phyloP scores from a whole-genome alignment of 2,329 filamentous ascomycete genomes.

The Botrytis cinerea region DNA sequence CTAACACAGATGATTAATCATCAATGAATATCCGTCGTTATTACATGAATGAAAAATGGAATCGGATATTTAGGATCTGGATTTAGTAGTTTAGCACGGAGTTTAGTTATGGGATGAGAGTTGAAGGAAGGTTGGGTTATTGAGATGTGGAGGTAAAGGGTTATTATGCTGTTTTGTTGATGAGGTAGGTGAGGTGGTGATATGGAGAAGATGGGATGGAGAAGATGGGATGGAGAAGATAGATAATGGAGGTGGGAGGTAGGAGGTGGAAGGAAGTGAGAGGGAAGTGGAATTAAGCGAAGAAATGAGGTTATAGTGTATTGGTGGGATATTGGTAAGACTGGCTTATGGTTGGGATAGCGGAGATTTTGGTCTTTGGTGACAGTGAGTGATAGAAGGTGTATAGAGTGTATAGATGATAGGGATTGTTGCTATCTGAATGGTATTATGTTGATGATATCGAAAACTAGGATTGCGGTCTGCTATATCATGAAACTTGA shows the following conservation, averaged over 20 bases:
- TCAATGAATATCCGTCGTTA: background rate
- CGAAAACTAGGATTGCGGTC: background rate
- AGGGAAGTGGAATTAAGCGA: too few species aligned
- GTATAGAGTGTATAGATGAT: background rate
- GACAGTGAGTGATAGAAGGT: background rate
- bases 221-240: background rate
- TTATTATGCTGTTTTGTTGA: background rate
- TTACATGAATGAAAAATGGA: background rate
- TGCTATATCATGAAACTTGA: too few species aligned
- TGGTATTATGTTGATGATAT: background rate
- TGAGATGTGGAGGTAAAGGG: background rate
- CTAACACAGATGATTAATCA: too few species aligned
- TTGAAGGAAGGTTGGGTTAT: background rate
- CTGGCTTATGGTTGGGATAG: background rate
- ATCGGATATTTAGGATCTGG: background rate
- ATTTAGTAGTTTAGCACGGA: rapidly evolving
- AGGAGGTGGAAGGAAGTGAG: background rate
- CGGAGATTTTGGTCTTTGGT: too few species aligned
- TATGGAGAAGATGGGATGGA: too few species aligned
- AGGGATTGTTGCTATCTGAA: rapidly evolving
- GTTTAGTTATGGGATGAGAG: background rate
- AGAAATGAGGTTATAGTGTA: too few species aligned
- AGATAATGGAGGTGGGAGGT: background rate
- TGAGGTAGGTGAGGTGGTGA: background rate
- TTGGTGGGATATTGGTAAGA: background rate